Conservation (phyloP, 768 basidiomycete genomes). For the Mycena leptocephala region DNA sequence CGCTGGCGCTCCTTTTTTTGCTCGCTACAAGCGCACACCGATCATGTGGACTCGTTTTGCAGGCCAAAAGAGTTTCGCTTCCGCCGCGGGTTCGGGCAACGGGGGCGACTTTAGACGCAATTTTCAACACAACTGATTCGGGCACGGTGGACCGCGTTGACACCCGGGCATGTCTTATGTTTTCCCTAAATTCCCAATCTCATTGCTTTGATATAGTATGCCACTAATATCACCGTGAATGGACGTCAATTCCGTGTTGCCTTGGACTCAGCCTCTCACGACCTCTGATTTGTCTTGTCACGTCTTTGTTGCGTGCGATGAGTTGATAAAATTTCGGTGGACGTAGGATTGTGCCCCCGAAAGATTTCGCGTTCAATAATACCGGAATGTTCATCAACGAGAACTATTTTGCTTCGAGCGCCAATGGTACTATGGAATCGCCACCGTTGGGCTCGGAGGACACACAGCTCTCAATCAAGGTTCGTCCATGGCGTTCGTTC, state of each 20-base stretch:
- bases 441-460: neutral
- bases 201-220: neutral
- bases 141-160: neutral
- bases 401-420: neutral
- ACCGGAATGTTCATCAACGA: neutral
- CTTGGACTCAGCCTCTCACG: neutral
- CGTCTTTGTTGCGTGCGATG: neutral
- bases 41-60: too few relatives aligned
- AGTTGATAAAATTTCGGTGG: neutral
- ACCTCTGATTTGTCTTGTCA: neutral
- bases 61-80: too few relatives aligned
- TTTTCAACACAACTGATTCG: too few relatives aligned
- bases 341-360: neutral
- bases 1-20: too few relatives aligned
- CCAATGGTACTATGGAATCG: neutral
- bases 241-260: neutral
- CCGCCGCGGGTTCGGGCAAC: too few relatives aligned
- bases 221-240: neutral
- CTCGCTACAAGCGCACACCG: too few relatives aligned
- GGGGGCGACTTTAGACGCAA: too few relatives aligned
- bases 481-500: neutral
- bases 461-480: neutral
- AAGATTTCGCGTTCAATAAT: neutral
- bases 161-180: neutral
- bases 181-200: neutral